A percentile compares a stretch with the other conserved stretches of the same genome.
Evolutionary conservation across 805 yeast genomes (phyloP).

Genomic region (Teunomyces panamensis): DNA sequence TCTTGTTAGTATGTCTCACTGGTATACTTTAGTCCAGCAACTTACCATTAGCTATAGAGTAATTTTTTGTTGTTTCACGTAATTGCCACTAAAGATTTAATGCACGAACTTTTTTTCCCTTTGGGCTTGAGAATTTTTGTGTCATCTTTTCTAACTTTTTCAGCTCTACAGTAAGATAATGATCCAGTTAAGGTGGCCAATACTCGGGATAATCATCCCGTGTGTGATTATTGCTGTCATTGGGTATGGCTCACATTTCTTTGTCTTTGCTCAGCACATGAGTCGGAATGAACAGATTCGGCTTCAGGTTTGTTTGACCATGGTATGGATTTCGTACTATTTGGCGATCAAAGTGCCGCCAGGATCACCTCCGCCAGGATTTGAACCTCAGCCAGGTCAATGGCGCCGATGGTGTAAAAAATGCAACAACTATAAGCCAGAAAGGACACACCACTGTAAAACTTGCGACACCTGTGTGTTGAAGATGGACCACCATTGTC

Average conservation of each 20-base stretch:
- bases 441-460: slow-evolving; percentile 82
- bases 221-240: slow-evolving; percentile 50
- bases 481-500: slow-evolving; percentile 90
- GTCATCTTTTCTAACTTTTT: background rate
- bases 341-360: slow-evolving; percentile 67
- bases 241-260: slow-evolving; percentile 62
- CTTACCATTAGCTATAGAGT: slow-evolving; percentile 9
- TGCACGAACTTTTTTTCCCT: slow-evolving; percentile 1
- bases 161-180: slow-evolving; percentile 5
- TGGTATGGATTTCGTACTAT: slow-evolving; percentile 73
- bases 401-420: slow-evolving; percentile 74
- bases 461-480: slow-evolving; percentile 73
- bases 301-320: slow-evolving; percentile 46
- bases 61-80: background rate
- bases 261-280: slow-evolving; percentile 49
- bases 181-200: slow-evolving; percentile 15
- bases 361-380: slow-evolving; percentile 60
- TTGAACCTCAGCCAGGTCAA: slow-evolving; percentile 40
- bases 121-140: slow-evolving; percentile 8
- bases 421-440: slow-evolving; percentile 74
- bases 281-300: slow-evolving; percentile 37
- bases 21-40: background rate
- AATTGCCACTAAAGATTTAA: background rate
- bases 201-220: slow-evolving; percentile 48
- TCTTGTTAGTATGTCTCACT: slow-evolving; percentile 7